Evolutionary conservation across 2,329 filamentous ascomycete species (phyloP).

Genomic region (Nothophoma quercina): DNA sequence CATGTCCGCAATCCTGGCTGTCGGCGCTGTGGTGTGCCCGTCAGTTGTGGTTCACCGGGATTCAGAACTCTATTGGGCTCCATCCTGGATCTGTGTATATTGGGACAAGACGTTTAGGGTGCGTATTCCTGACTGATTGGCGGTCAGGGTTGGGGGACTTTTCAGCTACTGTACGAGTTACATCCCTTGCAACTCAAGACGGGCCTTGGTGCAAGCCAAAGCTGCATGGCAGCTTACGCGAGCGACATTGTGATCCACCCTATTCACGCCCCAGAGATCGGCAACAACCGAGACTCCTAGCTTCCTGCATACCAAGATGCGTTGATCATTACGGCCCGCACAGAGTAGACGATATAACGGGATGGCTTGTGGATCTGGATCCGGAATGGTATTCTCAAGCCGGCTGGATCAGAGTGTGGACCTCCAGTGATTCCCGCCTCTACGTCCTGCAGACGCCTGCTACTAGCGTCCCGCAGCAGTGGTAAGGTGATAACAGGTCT

Average conservation of each 20-base stretch:
- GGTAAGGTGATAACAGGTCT: constrained; percentile 29
- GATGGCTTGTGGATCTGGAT: constrained; percentile 34
- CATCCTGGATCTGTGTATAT: background rate
- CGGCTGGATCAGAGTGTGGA: constrained; percentile 18
- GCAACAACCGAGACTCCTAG: constrained; percentile 26
- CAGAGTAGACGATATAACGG: constrained; percentile 22
- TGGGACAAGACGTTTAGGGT: background rate
- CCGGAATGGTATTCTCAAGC: constrained; percentile 21
- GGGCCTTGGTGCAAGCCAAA: constrained; percentile 27
- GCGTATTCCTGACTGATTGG: constrained; percentile 25
- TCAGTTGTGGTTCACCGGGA: constrained; percentile 11
- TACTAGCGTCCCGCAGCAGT: constrained; percentile 23
- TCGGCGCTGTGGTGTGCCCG: constrained; percentile 15
- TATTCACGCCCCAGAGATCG: constrained; percentile 32
- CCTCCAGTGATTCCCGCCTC: constrained; percentile 25
- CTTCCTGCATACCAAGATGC: constrained; percentile 17
- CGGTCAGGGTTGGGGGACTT: constrained; percentile 14
- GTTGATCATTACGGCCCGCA: constrained; percentile 29
- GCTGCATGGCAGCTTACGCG: constrained; percentile 34
- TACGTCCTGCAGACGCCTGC: constrained; percentile 30
- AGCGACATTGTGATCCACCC: constrained; percentile 36
- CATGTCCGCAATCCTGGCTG: constrained; percentile 33
- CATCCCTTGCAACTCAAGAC: constrained; percentile 28
- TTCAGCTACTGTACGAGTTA: constrained; percentile 25
- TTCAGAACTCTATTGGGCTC: constrained; percentile 13